A percentile compares a stretch with the other conserved stretches of the same genome.
These are phyloP conservation scores for Globisporangium yorkense DNA, from an alignment of 352 stramenopile genomes.

Conservation along the genomic window DNA sequence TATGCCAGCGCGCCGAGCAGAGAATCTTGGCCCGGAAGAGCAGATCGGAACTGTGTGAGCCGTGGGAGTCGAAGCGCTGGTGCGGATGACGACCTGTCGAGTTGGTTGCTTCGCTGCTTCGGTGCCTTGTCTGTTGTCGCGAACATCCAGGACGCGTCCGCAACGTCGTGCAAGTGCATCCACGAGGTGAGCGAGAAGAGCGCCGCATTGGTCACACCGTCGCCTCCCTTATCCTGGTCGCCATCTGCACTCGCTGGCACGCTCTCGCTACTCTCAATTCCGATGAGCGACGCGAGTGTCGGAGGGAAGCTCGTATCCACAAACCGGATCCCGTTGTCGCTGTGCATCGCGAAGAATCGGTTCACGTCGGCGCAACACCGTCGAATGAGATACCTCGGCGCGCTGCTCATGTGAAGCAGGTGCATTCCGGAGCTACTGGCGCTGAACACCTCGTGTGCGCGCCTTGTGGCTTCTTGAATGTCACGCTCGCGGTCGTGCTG, in stretches of 20 bases:
- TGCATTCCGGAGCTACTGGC: conserved; percentile 1
- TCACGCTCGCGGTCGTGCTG: not conserved
- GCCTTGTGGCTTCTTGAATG: not conserved
- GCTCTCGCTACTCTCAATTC: not conserved
- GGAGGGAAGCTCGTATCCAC: conserved; percentile 35
- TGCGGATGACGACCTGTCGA: not conserved
- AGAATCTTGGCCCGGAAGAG: conserved; percentile 25
- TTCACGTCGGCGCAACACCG: conserved; percentile 33
- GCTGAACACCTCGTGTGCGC: not conserved
- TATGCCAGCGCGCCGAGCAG: conserved; percentile 27
- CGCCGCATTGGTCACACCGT: not conserved
- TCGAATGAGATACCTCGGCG: conserved; percentile 2
- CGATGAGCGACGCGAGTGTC: not conserved
- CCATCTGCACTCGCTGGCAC: not conserved
- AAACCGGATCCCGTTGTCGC: conserved; percentile 12
- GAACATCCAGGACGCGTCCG: conserved; percentile 21
- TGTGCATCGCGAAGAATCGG: conserved; percentile 20
- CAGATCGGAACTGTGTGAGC: conserved; percentile 12
- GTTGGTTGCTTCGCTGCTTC: not conserved
- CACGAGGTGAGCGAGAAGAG: conserved; percentile 19
- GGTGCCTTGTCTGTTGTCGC: conserved; percentile 1
- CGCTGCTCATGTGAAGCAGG: conserved; percentile 6
- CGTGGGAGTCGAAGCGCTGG: not conserved
- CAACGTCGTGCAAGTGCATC: conserved; percentile 20
- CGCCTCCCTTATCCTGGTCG: not conserved